phyloP scores from a whole-genome alignment of 2,329 filamentous ascomycete species.

The Phialocephala sp. region DNA sequence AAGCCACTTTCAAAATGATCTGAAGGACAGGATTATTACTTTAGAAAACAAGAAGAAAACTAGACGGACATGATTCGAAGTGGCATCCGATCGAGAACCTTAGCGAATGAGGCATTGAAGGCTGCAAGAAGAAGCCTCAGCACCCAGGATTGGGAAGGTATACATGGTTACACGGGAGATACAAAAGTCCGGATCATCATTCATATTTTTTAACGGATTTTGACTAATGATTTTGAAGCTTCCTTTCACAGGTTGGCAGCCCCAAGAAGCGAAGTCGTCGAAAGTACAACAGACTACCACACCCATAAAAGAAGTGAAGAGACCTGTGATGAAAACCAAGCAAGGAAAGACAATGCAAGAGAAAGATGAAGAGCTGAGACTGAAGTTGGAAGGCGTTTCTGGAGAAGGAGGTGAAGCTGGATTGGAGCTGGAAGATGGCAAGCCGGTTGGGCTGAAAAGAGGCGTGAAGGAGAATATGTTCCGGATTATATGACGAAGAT shows the following conservation, averaged over 20 bases:
- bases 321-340: not conserved
- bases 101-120: not conserved
- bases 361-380: constrained; percentile 67
- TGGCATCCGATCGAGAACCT: not conserved
- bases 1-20: not conserved
- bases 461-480: constrained; percentile 81
- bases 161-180: not conserved
- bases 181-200: not conserved
- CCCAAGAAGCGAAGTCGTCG: not conserved
- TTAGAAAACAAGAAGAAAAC: not conserved
- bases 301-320: not conserved
- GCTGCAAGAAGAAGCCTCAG: not conserved
- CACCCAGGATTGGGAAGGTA: not conserved
- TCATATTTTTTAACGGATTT: not conserved
- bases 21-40: not conserved
- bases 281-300: not conserved
- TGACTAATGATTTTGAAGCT: not conserved
- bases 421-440: constrained; percentile 76
- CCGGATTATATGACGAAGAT: constrained; percentile 60
- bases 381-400: constrained; percentile 68
- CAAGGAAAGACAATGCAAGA: not conserved
- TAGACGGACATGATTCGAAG: not conserved
- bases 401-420: constrained; percentile 75
- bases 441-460: constrained; percentile 74
- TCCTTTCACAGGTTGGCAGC: not conserved